Conservation (phyloP, 768 basidiomycete genomes). For the Kwoniella pini region DNA sequence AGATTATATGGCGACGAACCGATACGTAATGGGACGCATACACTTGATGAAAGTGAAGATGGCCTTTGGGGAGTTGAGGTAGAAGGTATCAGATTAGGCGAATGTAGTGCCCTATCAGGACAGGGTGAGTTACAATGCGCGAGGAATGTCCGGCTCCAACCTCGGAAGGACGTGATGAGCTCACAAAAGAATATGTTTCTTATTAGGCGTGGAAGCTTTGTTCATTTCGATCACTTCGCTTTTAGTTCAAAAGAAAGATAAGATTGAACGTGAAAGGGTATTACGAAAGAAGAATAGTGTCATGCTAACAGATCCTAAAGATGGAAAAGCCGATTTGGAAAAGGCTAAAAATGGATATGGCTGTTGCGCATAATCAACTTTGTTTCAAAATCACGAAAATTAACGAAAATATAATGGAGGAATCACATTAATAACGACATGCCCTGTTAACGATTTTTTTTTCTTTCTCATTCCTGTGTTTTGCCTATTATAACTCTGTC, state of each 20-base stretch:
- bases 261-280: slow-evolving; percentile 43
- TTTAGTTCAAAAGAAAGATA: slow-evolving; percentile 42
- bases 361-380: slow-evolving; percentile 16
- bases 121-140: slow-evolving; percentile 41
- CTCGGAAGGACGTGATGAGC: too few species aligned
- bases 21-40: too few species aligned
- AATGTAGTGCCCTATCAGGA: slow-evolving; percentile 44
- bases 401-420: slow-evolving; percentile 2
- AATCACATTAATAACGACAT: neutral
- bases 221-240: slow-evolving; percentile 43
- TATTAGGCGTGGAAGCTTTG: slow-evolving; percentile 44
- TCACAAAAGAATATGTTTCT: neutral
- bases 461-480: neutral
- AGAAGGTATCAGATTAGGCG: slow-evolving; percentile 42
- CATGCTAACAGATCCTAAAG: slow-evolving; percentile 42
- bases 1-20: slow-evolving; percentile 31
- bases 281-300: slow-evolving; percentile 40
- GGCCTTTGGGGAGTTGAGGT: slow-evolving; percentile 43
- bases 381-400: slow-evolving; percentile 1
- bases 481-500: neutral
- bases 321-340: slow-evolving; percentile 1
- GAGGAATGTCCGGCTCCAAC: too few species aligned
- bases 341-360: slow-evolving; percentile 16
- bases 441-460: neutral
- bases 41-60: slow-evolving; percentile 12